Base-by-base conservation (phyloP, 257 asterid genomes). In the Ilex aquifolium region DNA sequence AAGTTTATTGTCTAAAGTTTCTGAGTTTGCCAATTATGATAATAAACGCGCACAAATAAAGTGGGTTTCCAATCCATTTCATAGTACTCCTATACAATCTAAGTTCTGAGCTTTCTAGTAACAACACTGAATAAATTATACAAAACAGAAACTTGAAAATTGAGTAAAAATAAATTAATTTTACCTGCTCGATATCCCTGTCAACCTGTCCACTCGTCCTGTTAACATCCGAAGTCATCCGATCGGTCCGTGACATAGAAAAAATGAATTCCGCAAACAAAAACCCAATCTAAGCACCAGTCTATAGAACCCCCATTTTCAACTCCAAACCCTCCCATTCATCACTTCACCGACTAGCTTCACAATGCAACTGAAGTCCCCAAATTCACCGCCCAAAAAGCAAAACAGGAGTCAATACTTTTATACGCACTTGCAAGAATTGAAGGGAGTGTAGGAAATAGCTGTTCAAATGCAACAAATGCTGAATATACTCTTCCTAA, bases 141-240 rank as follows among this genome's bases (percentile, higher is more conserved):
- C 6, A 3, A 56, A 21, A 13, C 0, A 52, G 6, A 6, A 51
- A 61, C 40, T 36, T 39, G 66, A 36, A 29, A 57, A 67, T 29
- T 36, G 29, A 57, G 44, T 59, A 52, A 31, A 12, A 50, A 67
- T n/a, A 15, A 4, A 9, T 39, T 73, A 60, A 39, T 15, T 16
- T 1, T 61, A 83, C 95, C 95, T 87, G 92, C 63, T 87, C 95
- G 42, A 80, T 79, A 72, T 87, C 95, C 71, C 93, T 87, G 75
- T 84, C 95, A 17, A 74, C 90, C 14, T 83, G 65, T 54, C 89
- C 94, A 69, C 83, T 91, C 77, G 78, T 71, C 68, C 91, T 73
- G 63, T 70, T 68, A 49, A 63, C 86, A 71, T 88, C 96, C 57
- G 91, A 71, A 76, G 71, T 82, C 96, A 85, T 85, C 83, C 88